Conservation (phyloP, 441 rosid species). For the Kokia cookei region DNA sequence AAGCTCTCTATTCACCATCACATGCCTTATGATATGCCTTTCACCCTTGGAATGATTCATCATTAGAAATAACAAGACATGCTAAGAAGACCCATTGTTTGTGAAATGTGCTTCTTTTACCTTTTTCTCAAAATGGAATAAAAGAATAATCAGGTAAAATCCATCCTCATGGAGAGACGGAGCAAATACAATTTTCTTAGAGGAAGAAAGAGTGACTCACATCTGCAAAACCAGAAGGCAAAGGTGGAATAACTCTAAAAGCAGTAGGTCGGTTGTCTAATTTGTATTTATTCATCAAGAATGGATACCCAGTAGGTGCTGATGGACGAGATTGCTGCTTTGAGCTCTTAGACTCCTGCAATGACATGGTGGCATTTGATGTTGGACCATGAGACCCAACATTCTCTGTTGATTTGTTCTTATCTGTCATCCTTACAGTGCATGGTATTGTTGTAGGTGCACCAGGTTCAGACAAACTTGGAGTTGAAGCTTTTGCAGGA, state of each 20-base stretch:
- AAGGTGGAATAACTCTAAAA: conserved; percentile 68
- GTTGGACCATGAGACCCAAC: conserved; percentile 29
- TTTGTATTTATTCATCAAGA: conserved; percentile 58
- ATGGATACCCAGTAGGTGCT: conserved; percentile 29
- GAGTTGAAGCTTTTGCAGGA: conserved; percentile 25
- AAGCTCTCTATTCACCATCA: background rate
- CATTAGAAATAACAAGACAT: background rate
- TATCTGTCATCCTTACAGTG: conserved; percentile 31
- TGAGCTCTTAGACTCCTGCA: conserved; percentile 35
- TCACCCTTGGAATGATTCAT: background rate
- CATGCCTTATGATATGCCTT: background rate
- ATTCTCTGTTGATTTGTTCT: conserved; percentile 40
- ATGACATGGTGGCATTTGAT: conserved; percentile 22
- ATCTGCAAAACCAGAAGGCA: conserved; percentile 73
- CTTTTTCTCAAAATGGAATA: background rate
- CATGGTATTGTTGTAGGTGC: conserved; percentile 25
- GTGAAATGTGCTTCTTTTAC: background rate
- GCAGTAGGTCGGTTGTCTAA: conserved; percentile 82
- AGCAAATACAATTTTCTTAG: background rate
- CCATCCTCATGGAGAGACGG: background rate
- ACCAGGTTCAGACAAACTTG: conserved; percentile 35
- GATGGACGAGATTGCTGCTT: conserved; percentile 38
- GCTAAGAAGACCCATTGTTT: background rate
- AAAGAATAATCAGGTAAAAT: background rate
- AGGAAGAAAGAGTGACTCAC: conserved; percentile 37